phyloP scores from a whole-genome alignment of 106 monocot species.

The Ottelia alismoides region DNA sequence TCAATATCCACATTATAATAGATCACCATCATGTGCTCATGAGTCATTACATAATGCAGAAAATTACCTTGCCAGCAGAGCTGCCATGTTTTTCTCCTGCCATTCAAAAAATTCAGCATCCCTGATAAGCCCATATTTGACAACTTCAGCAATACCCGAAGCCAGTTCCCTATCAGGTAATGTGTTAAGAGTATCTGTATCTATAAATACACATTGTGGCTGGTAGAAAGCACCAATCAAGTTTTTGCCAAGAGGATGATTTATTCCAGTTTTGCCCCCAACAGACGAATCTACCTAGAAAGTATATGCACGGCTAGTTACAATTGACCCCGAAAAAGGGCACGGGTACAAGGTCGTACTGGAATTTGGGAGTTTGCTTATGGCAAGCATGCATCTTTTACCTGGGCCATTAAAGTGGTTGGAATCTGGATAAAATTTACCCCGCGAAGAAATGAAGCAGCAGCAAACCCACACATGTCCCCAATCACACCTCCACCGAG shows the following conservation, averaged over 20 bases:
- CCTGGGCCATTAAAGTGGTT: constrained; percentile 96
- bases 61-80: constrained; percentile 68
- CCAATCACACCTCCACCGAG: constrained; percentile 98
- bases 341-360: neutral
- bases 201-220: constrained; percentile 90
- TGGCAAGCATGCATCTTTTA: too few species aligned
- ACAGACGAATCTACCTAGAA: constrained; percentile 97
- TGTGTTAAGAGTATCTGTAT: constrained; percentile 88
- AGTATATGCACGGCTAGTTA: neutral
- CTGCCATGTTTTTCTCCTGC: constrained; percentile 98
- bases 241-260: constrained; percentile 92
- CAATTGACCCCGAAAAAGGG: neutral
- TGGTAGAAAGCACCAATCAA: constrained; percentile 98
- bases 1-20: too few species aligned
- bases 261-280: constrained; percentile 98
- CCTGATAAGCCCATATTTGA: constrained; percentile 95
- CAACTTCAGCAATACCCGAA: constrained; percentile 88
- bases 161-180: constrained; percentile 83
- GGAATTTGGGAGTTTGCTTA: too few species aligned
- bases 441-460: constrained; percentile 86
- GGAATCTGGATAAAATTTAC: constrained; percentile 99
- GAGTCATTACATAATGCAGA: too few species aligned
- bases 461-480: constrained; percentile 98
- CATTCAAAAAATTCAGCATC: constrained; percentile 93
- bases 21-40: too few species aligned